A percentile compares a stretch with the other conserved stretches of the same genome.
Evolutionary conservation across 176 grass and related monocot genomes (phyloP).

Genomic region (Ensete glaucum): DNA sequence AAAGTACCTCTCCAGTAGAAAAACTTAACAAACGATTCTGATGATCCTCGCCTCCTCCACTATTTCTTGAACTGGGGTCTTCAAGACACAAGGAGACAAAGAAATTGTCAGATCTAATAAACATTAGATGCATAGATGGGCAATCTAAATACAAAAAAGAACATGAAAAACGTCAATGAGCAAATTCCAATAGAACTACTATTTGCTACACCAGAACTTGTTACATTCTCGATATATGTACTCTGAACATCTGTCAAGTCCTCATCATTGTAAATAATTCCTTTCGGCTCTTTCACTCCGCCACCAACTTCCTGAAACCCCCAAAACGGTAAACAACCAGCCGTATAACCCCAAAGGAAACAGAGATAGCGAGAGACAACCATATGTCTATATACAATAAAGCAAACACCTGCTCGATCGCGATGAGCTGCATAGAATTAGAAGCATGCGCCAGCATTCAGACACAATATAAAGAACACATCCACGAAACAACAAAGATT

Average conservation of each 20-base stretch:
- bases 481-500: neutral
- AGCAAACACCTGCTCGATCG: neutral
- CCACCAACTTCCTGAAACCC: slow-evolving; percentile 10
- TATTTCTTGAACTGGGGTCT: neutral
- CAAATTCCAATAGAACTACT: neutral
- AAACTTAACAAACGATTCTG: neutral
- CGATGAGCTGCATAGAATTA: slow-evolving; percentile 9
- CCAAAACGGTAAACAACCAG: neutral
- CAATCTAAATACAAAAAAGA: neutral
- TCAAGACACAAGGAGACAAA: neutral
- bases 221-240: neutral
- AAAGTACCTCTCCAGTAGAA: slow-evolving; percentile 2
- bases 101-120: neutral
- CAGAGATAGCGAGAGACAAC: no score
- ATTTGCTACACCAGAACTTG: neutral
- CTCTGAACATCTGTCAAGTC: neutral
- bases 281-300: neutral
- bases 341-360: no score
- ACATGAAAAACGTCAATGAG: no score
- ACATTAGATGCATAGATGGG: neutral
- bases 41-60: neutral
- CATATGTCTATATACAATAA: neutral
- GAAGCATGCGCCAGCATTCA: neutral
- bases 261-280: slow-evolving; percentile 15
- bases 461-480: neutral